Percentiles rank a stretch among this genome's conserved stretches.
Evolutionary conservation across 2,329 filamentous ascomycete species (phyloP).

Genomic region (Diaporthe amygdali): DNA sequence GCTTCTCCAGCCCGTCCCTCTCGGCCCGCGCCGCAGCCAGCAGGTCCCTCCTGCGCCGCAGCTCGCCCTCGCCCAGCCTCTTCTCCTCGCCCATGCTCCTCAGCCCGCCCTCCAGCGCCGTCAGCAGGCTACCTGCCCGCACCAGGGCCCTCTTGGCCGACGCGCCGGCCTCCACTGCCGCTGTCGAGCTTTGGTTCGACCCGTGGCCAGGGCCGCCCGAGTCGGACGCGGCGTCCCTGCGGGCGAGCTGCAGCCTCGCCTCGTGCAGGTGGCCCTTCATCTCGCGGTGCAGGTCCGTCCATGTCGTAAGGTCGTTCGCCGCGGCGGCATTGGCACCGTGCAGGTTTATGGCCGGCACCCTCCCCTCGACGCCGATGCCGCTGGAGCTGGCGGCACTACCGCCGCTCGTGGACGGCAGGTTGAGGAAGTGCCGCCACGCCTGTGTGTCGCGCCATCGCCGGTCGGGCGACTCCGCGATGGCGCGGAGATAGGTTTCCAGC

Average conservation of each 20-base stretch:
- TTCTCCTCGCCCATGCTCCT: slow-evolving; percentile 58
- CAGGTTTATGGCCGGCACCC: slow-evolving; percentile 41
- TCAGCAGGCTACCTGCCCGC: slow-evolving; percentile 68
- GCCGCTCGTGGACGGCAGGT: slow-evolving; percentile 60
- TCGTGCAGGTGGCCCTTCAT: slow-evolving; percentile 75
- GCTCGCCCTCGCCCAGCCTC: slow-evolving; percentile 74
- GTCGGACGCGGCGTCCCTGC: slow-evolving; percentile 65
- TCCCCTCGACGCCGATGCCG: slow-evolving; percentile 37
- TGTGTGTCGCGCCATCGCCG: slow-evolving; percentile 76
- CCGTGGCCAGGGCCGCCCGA: slow-evolving; percentile 33
- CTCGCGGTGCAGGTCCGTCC: slow-evolving; percentile 78
- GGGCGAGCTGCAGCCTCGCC: slow-evolving; percentile 68
- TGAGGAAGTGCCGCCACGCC: slow-evolving; percentile 76
- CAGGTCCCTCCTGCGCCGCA: slow-evolving; percentile 73
- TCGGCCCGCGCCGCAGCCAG: slow-evolving; percentile 74
- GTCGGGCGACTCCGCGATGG: slow-evolving; percentile 76
- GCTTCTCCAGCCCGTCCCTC: slow-evolving; percentile 75
- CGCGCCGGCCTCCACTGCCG: slow-evolving; percentile 66
- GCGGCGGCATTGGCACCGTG: slow-evolving; percentile 44
- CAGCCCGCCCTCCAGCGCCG: slow-evolving; percentile 70
- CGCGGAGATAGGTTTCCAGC: slow-evolving; percentile 74
- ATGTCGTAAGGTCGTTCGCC: slow-evolving; percentile 67
- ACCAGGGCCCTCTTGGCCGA: slow-evolving; percentile 78
- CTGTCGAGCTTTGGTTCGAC: slow-evolving; percentile 45
- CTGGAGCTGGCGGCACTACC: slow-evolving; percentile 55